Base-by-base conservation (phyloP, 2,329 filamentous ascomycete genomes). In the Seiridium cupressi region DNA sequence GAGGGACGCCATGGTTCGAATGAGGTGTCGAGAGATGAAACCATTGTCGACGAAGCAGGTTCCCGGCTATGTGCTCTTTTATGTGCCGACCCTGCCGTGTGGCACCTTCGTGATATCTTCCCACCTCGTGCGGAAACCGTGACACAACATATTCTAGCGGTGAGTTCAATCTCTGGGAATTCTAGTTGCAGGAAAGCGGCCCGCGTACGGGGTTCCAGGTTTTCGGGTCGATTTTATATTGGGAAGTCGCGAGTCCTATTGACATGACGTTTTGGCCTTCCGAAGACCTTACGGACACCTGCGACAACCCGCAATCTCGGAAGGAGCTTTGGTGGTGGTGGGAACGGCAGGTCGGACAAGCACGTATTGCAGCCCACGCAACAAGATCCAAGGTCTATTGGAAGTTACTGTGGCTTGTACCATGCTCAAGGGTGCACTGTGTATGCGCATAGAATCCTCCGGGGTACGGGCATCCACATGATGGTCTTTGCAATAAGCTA, bases 111-210 rank as follows among this genome's bases (percentile, higher is more conserved):
- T 53, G 13, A n/a, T 49, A 10, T 38, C 32, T 18, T 13, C n/a
- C 34, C 34, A 13, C 11, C 32, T n/a, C 11, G 35, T 4, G 49
- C 34, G 49, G 35, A 53, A 53, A 53, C 32, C 49, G 49, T 53
- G 49, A 53, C 49, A 53, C 49, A 13, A 18, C 49, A 18, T 38
- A 35, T 35, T 53, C 49, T 53, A 53, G 49, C 49, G 49, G 49
- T 53, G 49, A 53, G 49, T 53, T 53, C 26, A 53, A 53, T 53
- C 49, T 53, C n/a, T 13, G 9, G 18, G 49, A 35, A 35, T 53
- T 53, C 49, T 53, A 35, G 49, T 53, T 36, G 49, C 34, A 38
- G 49, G 34, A 38, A 53, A 53, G 49, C 34, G 49, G 49, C 31
- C 49, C 34, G 49, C 13, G 34, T 7, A 53, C 11, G 32, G 11